Evolutionary conservation across 352 stramenopile species (phyloP).

Genomic region (Globisporangium solare): DNA sequence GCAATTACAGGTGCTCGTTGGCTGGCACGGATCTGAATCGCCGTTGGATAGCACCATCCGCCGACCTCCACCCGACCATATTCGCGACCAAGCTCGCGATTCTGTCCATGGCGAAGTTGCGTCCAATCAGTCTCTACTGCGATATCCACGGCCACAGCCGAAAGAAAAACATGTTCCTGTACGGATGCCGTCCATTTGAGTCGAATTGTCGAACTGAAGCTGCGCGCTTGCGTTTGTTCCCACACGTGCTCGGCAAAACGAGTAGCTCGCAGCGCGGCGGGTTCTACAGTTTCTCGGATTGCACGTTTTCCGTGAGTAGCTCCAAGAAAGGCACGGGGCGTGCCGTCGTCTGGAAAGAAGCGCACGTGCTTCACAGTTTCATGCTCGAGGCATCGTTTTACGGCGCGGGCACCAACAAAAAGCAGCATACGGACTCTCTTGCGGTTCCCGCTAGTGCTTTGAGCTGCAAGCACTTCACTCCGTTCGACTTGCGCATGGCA

Average conservation of each 20-base stretch:
- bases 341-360: conserved; percentile 62
- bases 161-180: conserved; percentile 89
- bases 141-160: conserved; percentile 88
- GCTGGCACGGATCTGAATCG: conserved; percentile 87
- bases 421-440: conserved; percentile 16
- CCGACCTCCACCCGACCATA: conserved; percentile 71
- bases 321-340: conserved; percentile 62
- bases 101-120: conserved; percentile 31
- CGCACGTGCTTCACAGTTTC: conserved; percentile 68
- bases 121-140: conserved; percentile 69
- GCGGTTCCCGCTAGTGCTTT: neutral
- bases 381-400: conserved; percentile 79
- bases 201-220: conserved; percentile 34
- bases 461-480: conserved; percentile 37
- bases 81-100: conserved; percentile 73
- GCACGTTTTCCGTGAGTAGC: conserved; percentile 60
- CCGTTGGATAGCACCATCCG: conserved; percentile 50
- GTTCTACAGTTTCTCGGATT: conserved; percentile 65
- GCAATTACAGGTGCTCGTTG: conserved; percentile 88
- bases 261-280: conserved; percentile 32
- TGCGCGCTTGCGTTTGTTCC: conserved; percentile 56
- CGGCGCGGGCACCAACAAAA: conserved; percentile 34
- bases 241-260: conserved; percentile 61
- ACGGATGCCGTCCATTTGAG: conserved; percentile 60
- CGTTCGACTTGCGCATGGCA: conserved; percentile 42